These are phyloP conservation scores for Russula vinacea DNA, from an alignment of 768 basidiomycete genomes.

Conservation along the genomic window DNA sequence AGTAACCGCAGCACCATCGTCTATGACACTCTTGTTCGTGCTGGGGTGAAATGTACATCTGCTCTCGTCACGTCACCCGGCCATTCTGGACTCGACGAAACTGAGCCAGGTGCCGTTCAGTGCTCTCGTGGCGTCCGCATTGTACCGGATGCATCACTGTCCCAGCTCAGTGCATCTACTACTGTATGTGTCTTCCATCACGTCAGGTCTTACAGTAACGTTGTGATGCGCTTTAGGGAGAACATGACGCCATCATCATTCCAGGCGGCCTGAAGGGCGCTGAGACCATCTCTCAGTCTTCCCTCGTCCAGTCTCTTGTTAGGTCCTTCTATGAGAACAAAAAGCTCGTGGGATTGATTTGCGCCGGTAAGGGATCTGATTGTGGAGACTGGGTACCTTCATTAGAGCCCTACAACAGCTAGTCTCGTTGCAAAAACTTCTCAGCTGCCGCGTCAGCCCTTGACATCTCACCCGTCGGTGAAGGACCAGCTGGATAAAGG, in stretches of 20 bases:
- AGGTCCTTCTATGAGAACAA: constrained; percentile 50
- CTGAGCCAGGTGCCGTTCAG: background rate
- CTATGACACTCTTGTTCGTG: constrained; percentile 80
- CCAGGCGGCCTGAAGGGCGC: constrained; percentile 81
- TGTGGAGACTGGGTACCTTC: background rate
- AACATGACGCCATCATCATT: constrained; percentile 66
- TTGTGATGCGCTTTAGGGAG: constrained; percentile 43
- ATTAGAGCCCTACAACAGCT: background rate
- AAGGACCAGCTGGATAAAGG: constrained; percentile 55
- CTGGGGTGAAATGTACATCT: constrained; percentile 62
- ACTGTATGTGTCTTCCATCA: constrained; percentile 10
- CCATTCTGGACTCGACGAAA: background rate
- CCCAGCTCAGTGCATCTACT: constrained; percentile 11
- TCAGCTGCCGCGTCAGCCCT: constrained; percentile 54
- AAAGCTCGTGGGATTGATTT: constrained; percentile 79
- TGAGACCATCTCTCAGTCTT: constrained; percentile 60
- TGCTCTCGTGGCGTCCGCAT: constrained; percentile 28
- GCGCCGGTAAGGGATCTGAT: constrained; percentile 55
- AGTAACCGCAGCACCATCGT: constrained; percentile 58
- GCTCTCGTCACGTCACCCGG: constrained; percentile 48
- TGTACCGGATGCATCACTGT: constrained; percentile 19
- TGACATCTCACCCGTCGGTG: constrained; percentile 80
- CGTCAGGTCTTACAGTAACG: background rate
- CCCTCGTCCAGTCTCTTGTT: constrained; percentile 60
- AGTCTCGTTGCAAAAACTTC: constrained; percentile 58